Evolutionary conservation across 208 protist genomes (phyloP), one percentile per base, ranked within the genome.

Genomic region (Crithidia thermophila): DNA sequence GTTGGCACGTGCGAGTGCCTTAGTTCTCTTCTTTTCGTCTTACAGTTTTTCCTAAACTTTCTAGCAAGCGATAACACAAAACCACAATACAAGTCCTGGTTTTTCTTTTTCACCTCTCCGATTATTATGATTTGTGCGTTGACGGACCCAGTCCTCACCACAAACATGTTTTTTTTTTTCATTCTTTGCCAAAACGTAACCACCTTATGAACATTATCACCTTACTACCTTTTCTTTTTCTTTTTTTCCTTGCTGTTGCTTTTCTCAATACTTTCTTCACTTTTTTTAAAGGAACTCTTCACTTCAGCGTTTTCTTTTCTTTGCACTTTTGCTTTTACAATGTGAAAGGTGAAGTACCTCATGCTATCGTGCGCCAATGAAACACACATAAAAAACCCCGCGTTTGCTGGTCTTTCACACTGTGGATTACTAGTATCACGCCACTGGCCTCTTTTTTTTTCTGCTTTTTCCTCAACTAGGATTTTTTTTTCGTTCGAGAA

Each of bases 351-450:
- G n/a, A n/a, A n/a, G n/a, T n/a, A 16, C 30, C 11, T 36, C 6
- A 51, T 53, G 37, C 37, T 51, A 59, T 58, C 39, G 42, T 55
- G 42, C 30, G 51, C 30, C 53, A 30, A 53, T 43, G 31, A 0
- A 13, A n/a, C n/a, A n/a, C n/a, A n/a, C n/a, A n/a, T n/a, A n/a
- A n/a, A n/a, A n/a, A n/a, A n/a, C n/a, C n/a, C n/a, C n/a, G n/a
- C n/a, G n/a, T n/a, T n/a, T n/a, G n/a, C n/a, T n/a, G n/a, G n/a
- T n/a, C n/a, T n/a, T n/a, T n/a, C n/a, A n/a, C n/a, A n/a, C n/a
- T n/a, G n/a, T n/a, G n/a, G n/a, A n/a, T n/a, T n/a, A n/a, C n/a
- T n/a, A n/a, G n/a, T n/a, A n/a, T n/a, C 14, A 6, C 55, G 10
- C 36, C 18, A 31, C 37, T 57, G 36, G 45, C 31, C 4, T 67